Evolutionary conservation across 192 early-diverging fungal genomes (phyloP).

Genomic region (Haplosporangium gracile): DNA sequence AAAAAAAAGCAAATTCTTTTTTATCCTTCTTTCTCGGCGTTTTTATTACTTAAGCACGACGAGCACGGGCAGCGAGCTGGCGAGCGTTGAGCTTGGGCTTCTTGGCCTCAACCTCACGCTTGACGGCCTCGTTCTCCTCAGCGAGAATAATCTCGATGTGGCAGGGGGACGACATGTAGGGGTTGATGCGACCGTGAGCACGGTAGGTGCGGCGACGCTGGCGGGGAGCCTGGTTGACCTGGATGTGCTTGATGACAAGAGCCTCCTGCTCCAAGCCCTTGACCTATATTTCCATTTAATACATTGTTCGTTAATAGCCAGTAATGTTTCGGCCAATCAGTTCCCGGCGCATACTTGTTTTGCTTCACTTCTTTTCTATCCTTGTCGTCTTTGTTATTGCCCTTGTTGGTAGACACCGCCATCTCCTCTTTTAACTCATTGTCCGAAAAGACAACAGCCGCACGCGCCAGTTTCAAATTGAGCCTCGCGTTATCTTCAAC

Average conservation of each 20-base stretch:
- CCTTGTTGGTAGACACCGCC: too few relatives aligned
- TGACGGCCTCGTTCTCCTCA: slow-evolving; percentile 89
- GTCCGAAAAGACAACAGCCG: too few relatives aligned
- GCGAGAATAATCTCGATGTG: slow-evolving; percentile 96
- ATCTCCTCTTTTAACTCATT: too few relatives aligned
- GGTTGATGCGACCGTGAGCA: slow-evolving; percentile 90
- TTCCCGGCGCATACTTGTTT: too few relatives aligned
- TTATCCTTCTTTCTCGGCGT: slow-evolving; percentile 24
- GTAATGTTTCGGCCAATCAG: background rate
- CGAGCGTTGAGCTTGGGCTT: slow-evolving; percentile 69
- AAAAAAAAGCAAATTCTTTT: slow-evolving; percentile 6
- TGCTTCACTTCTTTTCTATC: too few relatives aligned
- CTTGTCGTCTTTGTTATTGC: too few relatives aligned
- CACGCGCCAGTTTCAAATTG: too few relatives aligned
- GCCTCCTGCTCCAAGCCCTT: slow-evolving; percentile 59
- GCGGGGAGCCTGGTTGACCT: slow-evolving; percentile 99
- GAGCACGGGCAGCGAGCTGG: slow-evolving; percentile 66
- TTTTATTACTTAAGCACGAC: slow-evolving; percentile 56
- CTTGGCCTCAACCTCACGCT: slow-evolving; percentile 73
- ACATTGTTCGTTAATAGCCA: background rate
- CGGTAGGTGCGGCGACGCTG: slow-evolving; percentile 98
- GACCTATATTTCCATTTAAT: slow-evolving; percentile 19
- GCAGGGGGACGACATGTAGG: slow-evolving; percentile 95
- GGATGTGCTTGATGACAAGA: slow-evolving; percentile 93
- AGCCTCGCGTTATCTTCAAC: too few relatives aligned